These are phyloP conservation scores for Malassezia psittaci DNA, from an alignment of 1,284 basidiomycete genomes.

Conservation along the genomic window DNA sequence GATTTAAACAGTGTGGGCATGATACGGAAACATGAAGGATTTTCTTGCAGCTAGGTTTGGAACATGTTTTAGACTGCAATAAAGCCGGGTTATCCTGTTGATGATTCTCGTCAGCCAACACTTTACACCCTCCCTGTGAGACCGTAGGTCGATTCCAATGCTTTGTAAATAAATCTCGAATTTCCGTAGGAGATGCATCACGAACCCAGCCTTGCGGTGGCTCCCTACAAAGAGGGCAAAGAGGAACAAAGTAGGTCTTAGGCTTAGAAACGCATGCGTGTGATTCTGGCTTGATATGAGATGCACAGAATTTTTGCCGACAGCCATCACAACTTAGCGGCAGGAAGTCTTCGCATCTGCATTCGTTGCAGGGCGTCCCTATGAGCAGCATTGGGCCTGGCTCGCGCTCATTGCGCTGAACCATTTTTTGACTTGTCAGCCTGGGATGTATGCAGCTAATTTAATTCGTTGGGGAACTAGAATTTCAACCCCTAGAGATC, in stretches of 20 bases:
- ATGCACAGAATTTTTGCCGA: constrained; percentile 5
- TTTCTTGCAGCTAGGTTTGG: background rate
- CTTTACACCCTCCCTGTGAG: constrained; percentile 9
- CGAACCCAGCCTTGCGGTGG: constrained; percentile 14
- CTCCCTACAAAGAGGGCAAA: constrained; percentile 11
- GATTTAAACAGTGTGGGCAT: constrained; percentile 2
- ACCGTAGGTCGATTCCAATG: constrained; percentile 3
- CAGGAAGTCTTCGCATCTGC: constrained; percentile 15
- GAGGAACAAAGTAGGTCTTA: constrained; percentile 6
- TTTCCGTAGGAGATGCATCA: background rate
- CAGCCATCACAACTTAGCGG: constrained; percentile 12
- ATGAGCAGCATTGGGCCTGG: constrained; percentile 15
- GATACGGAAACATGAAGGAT: constrained; percentile 2
- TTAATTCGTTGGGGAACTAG: background rate
- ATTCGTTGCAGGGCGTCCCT: constrained; percentile 11
- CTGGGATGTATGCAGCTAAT: constrained; percentile 1
- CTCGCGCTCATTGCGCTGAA: background rate
- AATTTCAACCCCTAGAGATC: too few relatives aligned
- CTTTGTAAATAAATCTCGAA: background rate
- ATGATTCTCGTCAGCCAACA: background rate
- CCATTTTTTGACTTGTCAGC: background rate
- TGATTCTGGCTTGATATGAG: constrained; percentile 4
- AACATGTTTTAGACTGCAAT: background rate
- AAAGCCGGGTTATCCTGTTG: too few relatives aligned
- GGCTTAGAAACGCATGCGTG: background rate